phyloP scores from a whole-genome alignment of 2,329 filamentous ascomycete species.

The Tolypocladium pustulatum region DNA sequence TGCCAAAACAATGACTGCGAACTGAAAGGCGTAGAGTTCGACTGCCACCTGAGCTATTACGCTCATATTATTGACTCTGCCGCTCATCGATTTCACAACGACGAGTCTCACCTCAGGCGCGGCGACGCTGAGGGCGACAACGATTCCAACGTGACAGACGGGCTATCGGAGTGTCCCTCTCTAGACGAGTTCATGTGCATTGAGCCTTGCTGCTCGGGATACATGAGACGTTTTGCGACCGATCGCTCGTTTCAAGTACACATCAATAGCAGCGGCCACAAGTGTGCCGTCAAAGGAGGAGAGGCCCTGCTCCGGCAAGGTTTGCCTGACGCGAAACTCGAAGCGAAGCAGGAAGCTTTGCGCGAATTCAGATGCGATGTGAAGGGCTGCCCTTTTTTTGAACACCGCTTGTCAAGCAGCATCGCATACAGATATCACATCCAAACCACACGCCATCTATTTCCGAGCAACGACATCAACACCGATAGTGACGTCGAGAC shows the following conservation, averaged over 20 bases:
- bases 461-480: neutral
- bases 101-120: accelerated
- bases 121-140: neutral
- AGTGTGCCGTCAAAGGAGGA: neutral
- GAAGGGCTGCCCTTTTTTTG: neutral
- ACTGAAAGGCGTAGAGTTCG: neutral
- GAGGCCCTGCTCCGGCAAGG: neutral
- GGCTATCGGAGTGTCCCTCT: neutral
- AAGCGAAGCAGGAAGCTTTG: neutral
- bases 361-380: neutral
- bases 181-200: neutral
- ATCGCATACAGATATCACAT: neutral
- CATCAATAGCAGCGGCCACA: neutral
- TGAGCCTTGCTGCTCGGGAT: neutral
- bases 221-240: neutral
- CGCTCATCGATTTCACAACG: neutral
- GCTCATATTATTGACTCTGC: neutral
- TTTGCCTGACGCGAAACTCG: neutral
- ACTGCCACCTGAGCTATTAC: neutral
- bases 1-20: neutral
- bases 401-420: neutral
- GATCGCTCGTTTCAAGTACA: neutral
- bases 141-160: neutral
- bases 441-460: neutral
- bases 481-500: neutral